phyloP scores from a whole-genome alignment of 2,329 filamentous ascomycete species.

The Cladophialophora chaetospira region DNA sequence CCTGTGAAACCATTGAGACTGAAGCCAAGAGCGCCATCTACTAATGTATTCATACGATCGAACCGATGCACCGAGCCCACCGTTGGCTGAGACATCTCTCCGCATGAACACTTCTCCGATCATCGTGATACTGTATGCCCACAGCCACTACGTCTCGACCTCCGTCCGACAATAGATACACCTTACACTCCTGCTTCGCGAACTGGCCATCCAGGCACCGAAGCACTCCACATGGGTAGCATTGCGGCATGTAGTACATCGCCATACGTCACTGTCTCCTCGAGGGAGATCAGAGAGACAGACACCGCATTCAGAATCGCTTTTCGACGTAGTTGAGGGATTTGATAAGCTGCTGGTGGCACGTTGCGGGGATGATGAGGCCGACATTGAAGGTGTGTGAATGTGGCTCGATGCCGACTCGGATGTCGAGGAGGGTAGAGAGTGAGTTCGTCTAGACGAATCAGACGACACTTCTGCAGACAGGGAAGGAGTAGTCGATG shows the following conservation, averaged over 20 bases:
- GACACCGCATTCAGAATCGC: background rate
- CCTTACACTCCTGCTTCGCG: background rate
- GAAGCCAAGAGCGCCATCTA: no score
- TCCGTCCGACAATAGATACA: background rate
- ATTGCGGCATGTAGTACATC: background rate
- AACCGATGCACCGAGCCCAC: no score
- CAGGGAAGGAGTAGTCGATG: background rate
- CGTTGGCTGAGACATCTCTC: no score
- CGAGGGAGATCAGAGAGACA: background rate
- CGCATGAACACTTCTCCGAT: no score
- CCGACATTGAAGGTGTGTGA: background rate
- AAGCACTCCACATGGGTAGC: slow-evolving; percentile 3
- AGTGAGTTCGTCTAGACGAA: background rate
- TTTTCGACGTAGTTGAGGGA: background rate
- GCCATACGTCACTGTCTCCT: background rate
- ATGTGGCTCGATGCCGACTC: background rate
- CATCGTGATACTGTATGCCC: no score
- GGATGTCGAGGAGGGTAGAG: background rate
- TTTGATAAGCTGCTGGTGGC: no score
- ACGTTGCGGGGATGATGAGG: background rate
- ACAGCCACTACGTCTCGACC: no score
- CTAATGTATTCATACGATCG: no score
- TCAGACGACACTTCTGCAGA: background rate
- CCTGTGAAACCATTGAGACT: no score
- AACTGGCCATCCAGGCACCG: slow-evolving; percentile 11